Percentiles rank a stretch among this genome's conserved stretches.
These are phyloP conservation scores for Combretum micranthum DNA, from an alignment of 345 rosid genomes.

Conservation along the genomic window DNA sequence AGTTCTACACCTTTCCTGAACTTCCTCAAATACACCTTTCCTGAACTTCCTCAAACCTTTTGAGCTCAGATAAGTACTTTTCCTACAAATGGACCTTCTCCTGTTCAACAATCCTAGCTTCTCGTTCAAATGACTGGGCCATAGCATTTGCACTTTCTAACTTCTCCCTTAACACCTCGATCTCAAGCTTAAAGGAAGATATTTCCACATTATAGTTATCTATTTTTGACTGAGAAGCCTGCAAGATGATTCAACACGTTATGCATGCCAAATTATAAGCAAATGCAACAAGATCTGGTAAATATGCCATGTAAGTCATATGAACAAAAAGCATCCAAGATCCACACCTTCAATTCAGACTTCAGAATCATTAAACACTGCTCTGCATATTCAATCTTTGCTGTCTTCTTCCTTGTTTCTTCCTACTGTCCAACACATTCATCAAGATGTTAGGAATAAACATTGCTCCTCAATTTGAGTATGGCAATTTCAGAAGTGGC, in stretches of 20 bases:
- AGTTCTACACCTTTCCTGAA: slow-evolving; percentile 63
- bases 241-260: slow-evolving; percentile 17
- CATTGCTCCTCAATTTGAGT: slow-evolving; percentile 67
- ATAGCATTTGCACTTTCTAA: slow-evolving; percentile 59
- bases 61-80: slow-evolving; percentile 70
- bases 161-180: slow-evolving; percentile 52
- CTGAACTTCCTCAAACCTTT: slow-evolving; percentile 77
- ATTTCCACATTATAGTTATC: slow-evolving; percentile 66
- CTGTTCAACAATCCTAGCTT: slow-evolving; percentile 75
- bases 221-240: slow-evolving; percentile 90
- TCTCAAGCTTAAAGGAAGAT: slow-evolving; percentile 47
- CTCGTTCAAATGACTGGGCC: slow-evolving; percentile 69
- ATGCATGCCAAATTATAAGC: too few species aligned
- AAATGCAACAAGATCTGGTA: neutral
- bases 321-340: too few species aligned
- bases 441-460: slow-evolving; percentile 1
- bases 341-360: slow-evolving; percentile 77
- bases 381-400: slow-evolving; percentile 71
- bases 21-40: too few species aligned
- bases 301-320: slow-evolving; percentile 6
- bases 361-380: slow-evolving; percentile 71
- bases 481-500: slow-evolving; percentile 61
- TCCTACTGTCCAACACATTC: slow-evolving; percentile 82
- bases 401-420: slow-evolving; percentile 61
- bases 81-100: slow-evolving; percentile 81